Conservation (phyloP, 139 green algal genomes). For the Limnomonas spitsbergensis region DNA sequence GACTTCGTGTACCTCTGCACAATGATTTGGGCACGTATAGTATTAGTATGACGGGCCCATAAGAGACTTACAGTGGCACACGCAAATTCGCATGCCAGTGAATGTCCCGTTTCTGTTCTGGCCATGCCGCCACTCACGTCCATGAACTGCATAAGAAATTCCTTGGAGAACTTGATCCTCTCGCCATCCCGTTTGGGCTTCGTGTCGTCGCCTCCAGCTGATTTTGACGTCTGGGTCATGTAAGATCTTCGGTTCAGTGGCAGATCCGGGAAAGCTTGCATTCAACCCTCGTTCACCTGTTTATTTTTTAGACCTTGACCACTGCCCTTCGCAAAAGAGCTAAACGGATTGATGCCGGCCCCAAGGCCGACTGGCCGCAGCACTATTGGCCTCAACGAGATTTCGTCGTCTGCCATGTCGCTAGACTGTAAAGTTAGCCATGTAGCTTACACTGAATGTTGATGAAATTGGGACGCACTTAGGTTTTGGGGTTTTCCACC, state of each 20-base stretch:
- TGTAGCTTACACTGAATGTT: no score
- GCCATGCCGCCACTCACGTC: slow-evolving; percentile 61
- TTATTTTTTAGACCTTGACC: slow-evolving; percentile 53
- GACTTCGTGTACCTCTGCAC: slow-evolving; percentile 58
- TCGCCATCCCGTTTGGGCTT: slow-evolving; percentile 54
- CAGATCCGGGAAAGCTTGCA: not conserved
- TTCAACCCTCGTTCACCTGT: slow-evolving; percentile 43
- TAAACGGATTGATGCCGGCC: slow-evolving; percentile 71
- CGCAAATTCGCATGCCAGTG: no score
- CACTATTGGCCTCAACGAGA: slow-evolving; percentile 50
- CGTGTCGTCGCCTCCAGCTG: slow-evolving; percentile 25
- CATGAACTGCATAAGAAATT: slow-evolving; percentile 73
- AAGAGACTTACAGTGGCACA: no score
- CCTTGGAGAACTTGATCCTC: slow-evolving; percentile 58
- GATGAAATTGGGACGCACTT: no score
- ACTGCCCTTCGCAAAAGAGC: slow-evolving; percentile 64
- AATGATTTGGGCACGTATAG: no score
- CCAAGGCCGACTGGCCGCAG: slow-evolving; percentile 48
- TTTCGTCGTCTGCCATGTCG: slow-evolving; percentile 10
- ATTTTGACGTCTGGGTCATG: slow-evolving; percentile 12
- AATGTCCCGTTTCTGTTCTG: no score
- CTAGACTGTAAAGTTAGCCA: no score
- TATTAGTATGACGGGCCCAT: no score
- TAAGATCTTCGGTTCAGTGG: not conserved
- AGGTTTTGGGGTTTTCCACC: no score